These are phyloP conservation scores for Microcera coccophila DNA, from an alignment of 2,329 filamentous ascomycete species.

Conservation along the genomic window DNA sequence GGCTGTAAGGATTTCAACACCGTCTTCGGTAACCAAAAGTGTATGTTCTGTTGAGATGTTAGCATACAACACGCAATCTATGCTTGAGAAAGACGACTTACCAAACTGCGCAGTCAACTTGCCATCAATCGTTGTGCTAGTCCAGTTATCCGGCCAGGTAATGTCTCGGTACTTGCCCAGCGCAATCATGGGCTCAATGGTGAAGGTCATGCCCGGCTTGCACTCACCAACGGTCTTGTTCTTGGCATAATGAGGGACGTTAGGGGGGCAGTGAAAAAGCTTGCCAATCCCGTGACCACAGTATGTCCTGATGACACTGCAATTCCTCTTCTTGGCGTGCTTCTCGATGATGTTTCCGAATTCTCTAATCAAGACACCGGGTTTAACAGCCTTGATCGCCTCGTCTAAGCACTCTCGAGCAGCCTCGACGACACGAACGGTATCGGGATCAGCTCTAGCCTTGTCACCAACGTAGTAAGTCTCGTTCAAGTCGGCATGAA, in stretches of 20 bases:
- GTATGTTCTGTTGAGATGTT: slow-evolving; percentile 63
- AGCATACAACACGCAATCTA: too few relatives aligned
- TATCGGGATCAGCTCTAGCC: slow-evolving; percentile 76
- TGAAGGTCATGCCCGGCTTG: slow-evolving; percentile 97
- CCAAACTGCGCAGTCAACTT: slow-evolving; percentile 89
- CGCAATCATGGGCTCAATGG: slow-evolving; percentile 98
- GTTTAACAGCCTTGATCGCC: slow-evolving; percentile 88
- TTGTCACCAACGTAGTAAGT: slow-evolving; percentile 97
- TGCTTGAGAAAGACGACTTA: slow-evolving; percentile 43
- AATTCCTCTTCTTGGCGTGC: slow-evolving; percentile 78
- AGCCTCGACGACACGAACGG: slow-evolving; percentile 85
- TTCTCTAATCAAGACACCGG: slow-evolving; percentile 86
- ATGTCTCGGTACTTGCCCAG: slow-evolving; percentile 86
- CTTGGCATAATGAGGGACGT: slow-evolving; percentile 95
- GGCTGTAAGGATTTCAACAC: slow-evolving; percentile 77
- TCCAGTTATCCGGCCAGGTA: slow-evolving; percentile 99
- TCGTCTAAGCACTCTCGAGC: slow-evolving; percentile 86
- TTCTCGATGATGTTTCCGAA: slow-evolving; percentile 96
- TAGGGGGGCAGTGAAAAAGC: slow-evolving; percentile 89
- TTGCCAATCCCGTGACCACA: slow-evolving; percentile 94
- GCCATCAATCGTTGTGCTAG: slow-evolving; percentile 87
- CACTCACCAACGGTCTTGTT: slow-evolving; percentile 95
- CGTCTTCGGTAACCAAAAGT: slow-evolving; percentile 75
- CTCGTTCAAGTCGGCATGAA: slow-evolving; percentile 95
- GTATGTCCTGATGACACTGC: slow-evolving; percentile 92